Conservation (phyloP, 176 grass and related monocot genomes). For the Paspalum vaginatum region DNA sequence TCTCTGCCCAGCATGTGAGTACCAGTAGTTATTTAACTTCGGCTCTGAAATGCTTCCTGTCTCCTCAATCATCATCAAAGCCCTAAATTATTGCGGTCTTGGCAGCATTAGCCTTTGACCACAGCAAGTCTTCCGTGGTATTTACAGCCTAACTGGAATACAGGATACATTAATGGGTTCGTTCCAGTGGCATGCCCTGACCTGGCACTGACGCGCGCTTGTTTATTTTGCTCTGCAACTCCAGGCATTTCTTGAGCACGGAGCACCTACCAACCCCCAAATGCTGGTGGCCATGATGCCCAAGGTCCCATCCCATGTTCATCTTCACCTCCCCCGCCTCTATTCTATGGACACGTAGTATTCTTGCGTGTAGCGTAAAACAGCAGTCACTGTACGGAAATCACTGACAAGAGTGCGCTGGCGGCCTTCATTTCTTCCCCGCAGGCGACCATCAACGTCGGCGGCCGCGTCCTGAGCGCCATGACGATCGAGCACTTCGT, state of each 20-base stretch:
- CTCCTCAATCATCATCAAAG: constrained; percentile 27
- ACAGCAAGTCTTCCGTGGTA: constrained; percentile 8
- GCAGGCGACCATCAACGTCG: constrained; percentile 75
- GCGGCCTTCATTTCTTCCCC: neutral
- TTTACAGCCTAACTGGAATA: constrained; percentile 32
- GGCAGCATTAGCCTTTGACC: constrained; percentile 41
- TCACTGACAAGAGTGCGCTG: constrained; percentile 10
- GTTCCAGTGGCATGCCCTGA: constrained; percentile 31
- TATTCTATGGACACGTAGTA: no score
- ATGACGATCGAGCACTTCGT: constrained; percentile 92
- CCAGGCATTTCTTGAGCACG: constrained; percentile 87
- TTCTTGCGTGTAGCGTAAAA: no score
- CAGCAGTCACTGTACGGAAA: no score
- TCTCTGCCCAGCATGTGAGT: constrained; percentile 28
- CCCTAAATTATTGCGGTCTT: constrained; percentile 22
- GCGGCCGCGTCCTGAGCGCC: constrained; percentile 71
- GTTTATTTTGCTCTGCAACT: constrained; percentile 42
- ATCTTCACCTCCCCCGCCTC: neutral
- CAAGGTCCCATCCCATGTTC: constrained; percentile 52
- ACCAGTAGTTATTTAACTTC: constrained; percentile 8
- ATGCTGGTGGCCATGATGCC: constrained; percentile 69
- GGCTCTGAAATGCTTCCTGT: constrained; percentile 30
- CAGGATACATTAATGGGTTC: constrained; percentile 12
- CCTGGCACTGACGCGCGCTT: constrained; percentile 5
- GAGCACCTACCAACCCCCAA: constrained; percentile 66